Percentiles rank a stretch among this genome's conserved stretches.
Evolutionary conservation across 257 asterid genomes (phyloP).

Genomic region (Solanum appendiculatum): DNA sequence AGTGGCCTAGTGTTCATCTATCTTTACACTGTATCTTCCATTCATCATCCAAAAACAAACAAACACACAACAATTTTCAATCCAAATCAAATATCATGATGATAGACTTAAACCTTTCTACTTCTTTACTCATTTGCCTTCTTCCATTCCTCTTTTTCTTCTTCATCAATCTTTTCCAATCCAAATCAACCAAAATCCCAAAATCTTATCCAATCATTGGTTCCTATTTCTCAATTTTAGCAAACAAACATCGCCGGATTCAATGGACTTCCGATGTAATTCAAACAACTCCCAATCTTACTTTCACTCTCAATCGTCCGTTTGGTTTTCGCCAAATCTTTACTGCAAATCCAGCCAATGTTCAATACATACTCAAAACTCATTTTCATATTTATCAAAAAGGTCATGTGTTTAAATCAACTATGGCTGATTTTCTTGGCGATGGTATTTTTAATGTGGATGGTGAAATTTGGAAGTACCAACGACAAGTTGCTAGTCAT

Average conservation of each 20-base stretch:
- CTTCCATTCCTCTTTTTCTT: conserved; percentile 21
- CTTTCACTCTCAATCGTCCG: conserved; percentile 54
- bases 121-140: conserved; percentile 13
- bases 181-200: conserved; percentile 13
- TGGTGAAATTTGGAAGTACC: conserved; percentile 49
- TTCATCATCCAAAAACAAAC: neutral
- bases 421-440: conserved; percentile 24
- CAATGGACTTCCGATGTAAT: conserved; percentile 47
- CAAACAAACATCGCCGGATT: conserved; percentile 28
- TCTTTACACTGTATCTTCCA: neutral
- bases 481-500: conserved; percentile 47
- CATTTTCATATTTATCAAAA: conserved; percentile 41
- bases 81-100: neutral
- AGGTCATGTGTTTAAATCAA: conserved; percentile 17
- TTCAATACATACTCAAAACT: conserved; percentile 47
- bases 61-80: neutral
- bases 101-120: conserved; percentile 3
- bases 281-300: conserved; percentile 21
- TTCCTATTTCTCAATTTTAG: conserved; percentile 20
- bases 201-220: conserved; percentile 43
- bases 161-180: neutral
- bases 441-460: conserved; percentile 35
- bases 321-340: conserved; percentile 28
- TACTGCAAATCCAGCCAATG: conserved; percentile 55
- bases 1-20: neutral